phyloP scores from a whole-genome alignment of 768 basidiomycete genomes.

The Naganishia antarctica region DNA sequence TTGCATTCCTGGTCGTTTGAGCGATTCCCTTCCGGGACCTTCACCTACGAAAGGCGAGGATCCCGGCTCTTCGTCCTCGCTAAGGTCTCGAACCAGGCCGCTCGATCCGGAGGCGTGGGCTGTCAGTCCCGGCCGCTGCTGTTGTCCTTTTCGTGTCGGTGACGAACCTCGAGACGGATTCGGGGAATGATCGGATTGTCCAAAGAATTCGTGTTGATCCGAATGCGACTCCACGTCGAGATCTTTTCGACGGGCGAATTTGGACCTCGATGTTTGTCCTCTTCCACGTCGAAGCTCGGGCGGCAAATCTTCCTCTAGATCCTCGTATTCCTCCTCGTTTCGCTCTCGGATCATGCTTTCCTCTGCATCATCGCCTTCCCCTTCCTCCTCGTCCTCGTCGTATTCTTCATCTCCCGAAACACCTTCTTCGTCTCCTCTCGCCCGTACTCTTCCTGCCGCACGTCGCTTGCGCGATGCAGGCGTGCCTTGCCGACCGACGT shows the following conservation, averaged over 20 bases:
- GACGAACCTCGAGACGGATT: slow-evolving; percentile 18
- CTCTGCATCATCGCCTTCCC: slow-evolving; percentile 30
- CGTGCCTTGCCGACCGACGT: not conserved
- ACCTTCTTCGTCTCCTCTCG: slow-evolving; percentile 11
- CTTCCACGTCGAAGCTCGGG: slow-evolving; percentile 14
- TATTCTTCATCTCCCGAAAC: slow-evolving; percentile 28
- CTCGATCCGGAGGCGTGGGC: not conserved
- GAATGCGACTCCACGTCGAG: not conserved
- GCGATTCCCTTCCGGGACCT: slow-evolving; percentile 9
- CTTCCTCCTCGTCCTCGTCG: slow-evolving; percentile 28
- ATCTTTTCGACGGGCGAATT: slow-evolving; percentile 13
- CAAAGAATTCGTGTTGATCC: slow-evolving; percentile 20
- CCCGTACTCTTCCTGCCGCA: not conserved
- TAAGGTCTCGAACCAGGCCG: not conserved
- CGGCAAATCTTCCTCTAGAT: slow-evolving; percentile 7
- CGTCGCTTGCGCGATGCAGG: not conserved
- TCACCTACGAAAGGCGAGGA: not conserved
- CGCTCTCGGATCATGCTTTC: slow-evolving; percentile 10
- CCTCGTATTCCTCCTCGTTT: slow-evolving; percentile 15
- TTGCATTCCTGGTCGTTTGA: not conserved
- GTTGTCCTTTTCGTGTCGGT: not conserved
- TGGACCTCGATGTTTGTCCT: not conserved
- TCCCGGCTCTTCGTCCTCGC: not conserved
- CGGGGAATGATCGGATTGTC: slow-evolving; percentile 22
- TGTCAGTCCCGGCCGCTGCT: not conserved